Evolutionary conservation across 2,329 filamentous ascomycete species (phyloP), one percentile per base, ranked within the genome.

Genomic region (Aschersonia sp.): DNA sequence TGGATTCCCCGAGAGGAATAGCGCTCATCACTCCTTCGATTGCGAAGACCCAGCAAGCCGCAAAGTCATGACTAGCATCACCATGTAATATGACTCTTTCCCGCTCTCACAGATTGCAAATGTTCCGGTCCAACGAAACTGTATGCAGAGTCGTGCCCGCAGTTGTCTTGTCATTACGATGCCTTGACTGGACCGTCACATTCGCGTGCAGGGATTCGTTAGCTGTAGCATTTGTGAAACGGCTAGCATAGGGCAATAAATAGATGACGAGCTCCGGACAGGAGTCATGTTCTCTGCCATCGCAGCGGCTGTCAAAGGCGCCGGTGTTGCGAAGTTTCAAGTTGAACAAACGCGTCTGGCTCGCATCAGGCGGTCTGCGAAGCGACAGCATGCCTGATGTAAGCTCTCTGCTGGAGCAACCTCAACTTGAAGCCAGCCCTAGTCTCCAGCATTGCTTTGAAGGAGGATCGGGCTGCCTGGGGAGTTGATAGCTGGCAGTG

Each of bases 1-100:
- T 42, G 33, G 46, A 47, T 30, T 37, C 40, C 46, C 22, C 29
- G 39, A 43, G 30, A 42, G 46, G 46, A 12, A 30, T 47, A 42
- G 46, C 40, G 46, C 40, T 29, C 12, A 39, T 39, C 45, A 46
- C 35, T 46, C 35, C 31, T 37, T 8, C 33, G 33, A 37, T 37
- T 8, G 33, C 8, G 12, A 37, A 37, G 33, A 9, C 33, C 12
- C 4, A 2, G 33, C 33, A 22, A 22, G 22, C 22, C 22, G 22
- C 33, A 12, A 4, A 37, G 33, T 37, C 33, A 37, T 37, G 33
- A 37, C 33, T 37, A 37, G 33, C 33, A 37, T 37, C 8, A 37
- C 12, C 33, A 37, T 37, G 33, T 8, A 37, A 37, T 37, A 22
- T 22, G 22, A 22, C 22, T 22, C 22, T 22, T 22, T 22, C 22